Conservation (phyloP, 2,329 filamentous ascomycete species). For the Elsinoe necatrix region DNA sequence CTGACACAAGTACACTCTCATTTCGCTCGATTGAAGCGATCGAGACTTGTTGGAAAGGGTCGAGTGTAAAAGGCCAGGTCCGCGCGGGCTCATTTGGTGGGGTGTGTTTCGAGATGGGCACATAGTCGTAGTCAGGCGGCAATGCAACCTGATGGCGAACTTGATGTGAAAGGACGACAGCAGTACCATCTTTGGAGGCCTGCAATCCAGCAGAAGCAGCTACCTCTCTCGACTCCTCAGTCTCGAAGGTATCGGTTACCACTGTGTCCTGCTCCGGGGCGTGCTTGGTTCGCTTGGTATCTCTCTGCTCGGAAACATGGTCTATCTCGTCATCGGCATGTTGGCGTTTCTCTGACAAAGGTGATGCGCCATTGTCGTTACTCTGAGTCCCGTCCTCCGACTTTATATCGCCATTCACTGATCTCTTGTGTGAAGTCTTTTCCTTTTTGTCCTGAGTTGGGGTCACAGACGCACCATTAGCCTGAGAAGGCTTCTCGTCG, state of each 20-base stretch:
- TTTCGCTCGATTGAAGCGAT: conserved; percentile 92
- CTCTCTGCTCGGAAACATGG: conserved; percentile 34
- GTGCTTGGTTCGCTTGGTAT: conserved; percentile 56
- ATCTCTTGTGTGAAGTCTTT: conserved; percentile 70
- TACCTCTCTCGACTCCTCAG: conserved; percentile 85
- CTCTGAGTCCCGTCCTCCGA: conserved; percentile 26
- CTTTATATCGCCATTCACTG: conserved; percentile 72
- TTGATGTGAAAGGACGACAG: conserved; percentile 86
- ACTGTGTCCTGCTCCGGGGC: conserved; percentile 66
- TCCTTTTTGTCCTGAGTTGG: conserved; percentile 20
- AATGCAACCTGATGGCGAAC: conserved; percentile 97
- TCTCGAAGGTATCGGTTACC: conserved; percentile 88
- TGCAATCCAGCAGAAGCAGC: conserved; percentile 65
- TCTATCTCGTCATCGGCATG: conserved; percentile 17
- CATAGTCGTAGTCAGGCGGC: conserved; percentile 75
- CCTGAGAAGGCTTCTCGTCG: conserved; percentile 28
- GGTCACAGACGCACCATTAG: not conserved
- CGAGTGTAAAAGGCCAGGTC: conserved; percentile 79
- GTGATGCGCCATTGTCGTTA: conserved; percentile 37
- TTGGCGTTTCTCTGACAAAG: conserved; percentile 22
- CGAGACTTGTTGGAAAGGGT: conserved; percentile 93
- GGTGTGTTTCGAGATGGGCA: conserved; percentile 91
- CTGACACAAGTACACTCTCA: conserved; percentile 93
- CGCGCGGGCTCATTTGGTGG: conserved; percentile 79
- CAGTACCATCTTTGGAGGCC: conserved; percentile 54